Conservation (phyloP, 352 stramenopile species). For the Phytophthora macrochlamydospora region DNA sequence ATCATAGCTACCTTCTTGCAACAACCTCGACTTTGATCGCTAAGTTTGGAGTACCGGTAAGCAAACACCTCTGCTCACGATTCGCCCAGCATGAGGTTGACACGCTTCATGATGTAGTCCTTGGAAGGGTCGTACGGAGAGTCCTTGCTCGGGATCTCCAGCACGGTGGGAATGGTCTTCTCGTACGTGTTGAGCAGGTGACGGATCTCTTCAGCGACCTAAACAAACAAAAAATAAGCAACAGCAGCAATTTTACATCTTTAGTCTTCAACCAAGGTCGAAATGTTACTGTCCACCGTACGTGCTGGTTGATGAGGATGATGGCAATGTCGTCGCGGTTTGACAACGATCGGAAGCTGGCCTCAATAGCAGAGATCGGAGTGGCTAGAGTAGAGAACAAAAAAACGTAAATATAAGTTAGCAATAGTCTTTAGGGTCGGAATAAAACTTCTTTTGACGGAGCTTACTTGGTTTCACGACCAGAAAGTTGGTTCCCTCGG, state of each 20-base stretch:
- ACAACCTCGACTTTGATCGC: neutral
- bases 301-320: constrained; percentile 99
- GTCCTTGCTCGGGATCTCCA: constrained; percentile 98
- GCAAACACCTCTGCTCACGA: constrained; percentile 17
- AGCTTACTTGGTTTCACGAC: constrained; percentile 94
- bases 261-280: neutral
- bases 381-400: constrained; percentile 59
- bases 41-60: too few species aligned
- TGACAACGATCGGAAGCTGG: constrained; percentile 93
- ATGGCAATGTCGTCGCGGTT: constrained; percentile 97
- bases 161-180: constrained; percentile 97
- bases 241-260: constrained; percentile 3
- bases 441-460: neutral
- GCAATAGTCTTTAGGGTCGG: too few species aligned
- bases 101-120: constrained; percentile 99
- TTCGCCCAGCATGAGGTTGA: constrained; percentile 93
- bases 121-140: constrained; percentile 96
- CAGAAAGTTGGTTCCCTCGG: constrained; percentile 96
- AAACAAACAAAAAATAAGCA: constrained; percentile 1
- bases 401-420: neutral
- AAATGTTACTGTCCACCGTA: constrained; percentile 28
- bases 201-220: constrained; percentile 97
- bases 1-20: constrained; percentile 15
- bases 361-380: constrained; percentile 88
- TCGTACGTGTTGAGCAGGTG: constrained; percentile 98